These are phyloP conservation scores for Myrica gale DNA, from an alignment of 306 rosid genomes.

Conservation along the genomic window DNA sequence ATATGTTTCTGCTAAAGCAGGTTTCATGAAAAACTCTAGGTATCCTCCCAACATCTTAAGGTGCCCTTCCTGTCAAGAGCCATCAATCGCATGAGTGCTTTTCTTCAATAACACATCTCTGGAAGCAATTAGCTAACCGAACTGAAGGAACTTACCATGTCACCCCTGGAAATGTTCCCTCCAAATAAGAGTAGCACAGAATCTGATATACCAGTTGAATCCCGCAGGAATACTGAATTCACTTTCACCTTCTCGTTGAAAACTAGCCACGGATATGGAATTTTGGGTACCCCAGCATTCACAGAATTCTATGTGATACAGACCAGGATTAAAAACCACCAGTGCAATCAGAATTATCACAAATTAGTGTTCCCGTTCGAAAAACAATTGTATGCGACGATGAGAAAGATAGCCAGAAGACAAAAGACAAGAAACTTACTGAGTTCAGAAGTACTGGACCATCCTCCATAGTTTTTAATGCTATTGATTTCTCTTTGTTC, in stretches of 20 bases:
- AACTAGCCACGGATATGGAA: constrained; percentile 96
- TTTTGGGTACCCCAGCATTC: constrained; percentile 77
- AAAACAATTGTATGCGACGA: constrained; percentile 24
- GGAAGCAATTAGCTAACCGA: constrained; percentile 7
- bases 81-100: constrained; percentile 12
- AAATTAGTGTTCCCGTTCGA: constrained; percentile 19
- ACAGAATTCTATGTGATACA: constrained; percentile 66
- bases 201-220: constrained; percentile 88
- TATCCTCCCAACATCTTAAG: constrained; percentile 59
- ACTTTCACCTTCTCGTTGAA: constrained; percentile 95
- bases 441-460: constrained; percentile 64
- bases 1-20: constrained; percentile 69
- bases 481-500: constrained; percentile 86
- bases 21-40: constrained; percentile 89
- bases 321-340: constrained; percentile 16
- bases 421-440: constrained; percentile 30
- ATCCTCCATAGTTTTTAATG: constrained; percentile 96
- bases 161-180: constrained; percentile 74
- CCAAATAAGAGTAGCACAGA: constrained; percentile 86
- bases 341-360: constrained; percentile 26
- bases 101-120: constrained; percentile 2
- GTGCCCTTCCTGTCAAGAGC: constrained; percentile 55
- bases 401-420: constrained; percentile 7
- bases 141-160: constrained; percentile 45
- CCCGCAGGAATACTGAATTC: constrained; percentile 92